phyloP scores from a whole-genome alignment of 169 alveolate species.

The Cryptosporidium bovis region DNA sequence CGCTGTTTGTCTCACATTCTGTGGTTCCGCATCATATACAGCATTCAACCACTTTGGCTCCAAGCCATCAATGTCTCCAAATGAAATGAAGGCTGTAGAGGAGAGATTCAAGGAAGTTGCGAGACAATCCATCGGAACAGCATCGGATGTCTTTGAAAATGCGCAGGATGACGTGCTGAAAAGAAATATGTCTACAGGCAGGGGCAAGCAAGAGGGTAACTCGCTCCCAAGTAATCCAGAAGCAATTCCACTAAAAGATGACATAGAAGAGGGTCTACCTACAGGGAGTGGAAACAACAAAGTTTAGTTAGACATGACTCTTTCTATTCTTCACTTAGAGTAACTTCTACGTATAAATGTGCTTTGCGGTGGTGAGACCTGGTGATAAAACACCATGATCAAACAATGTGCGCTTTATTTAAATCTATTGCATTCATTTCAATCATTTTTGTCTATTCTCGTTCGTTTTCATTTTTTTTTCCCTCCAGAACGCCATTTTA shows the following conservation, averaged over 20 bases:
- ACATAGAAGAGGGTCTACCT: conserved; percentile 66
- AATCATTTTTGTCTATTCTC: too few species aligned
- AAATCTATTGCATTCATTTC: too few species aligned
- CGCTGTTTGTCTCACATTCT: conserved; percentile 72
- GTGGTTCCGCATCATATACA: conserved; percentile 74
- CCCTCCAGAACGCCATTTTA: too few species aligned
- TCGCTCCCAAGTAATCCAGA: conserved; percentile 26
- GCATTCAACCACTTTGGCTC: conserved; percentile 62
- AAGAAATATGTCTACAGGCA: conserved; percentile 6
- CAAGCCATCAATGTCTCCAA: conserved; percentile 49
- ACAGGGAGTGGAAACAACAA: conserved; percentile 26
- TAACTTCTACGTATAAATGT: not conserved
- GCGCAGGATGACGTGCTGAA: conserved; percentile 57
- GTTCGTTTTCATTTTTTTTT: too few species aligned
- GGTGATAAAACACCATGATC: too few species aligned
- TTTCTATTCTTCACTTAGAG: not conserved
- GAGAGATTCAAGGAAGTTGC: conserved; percentile 65
- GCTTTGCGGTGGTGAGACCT: not conserved
- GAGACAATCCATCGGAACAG: conserved; percentile 71
- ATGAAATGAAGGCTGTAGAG: conserved; percentile 55
- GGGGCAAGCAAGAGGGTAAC: conserved; percentile 9
- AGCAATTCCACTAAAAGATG: conserved; percentile 62
- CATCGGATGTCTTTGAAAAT: conserved; percentile 71
- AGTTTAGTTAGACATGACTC: not conserved
- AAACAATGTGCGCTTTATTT: too few species aligned